These are phyloP conservation scores for Coprinopsis marcescibilis DNA, from an alignment of 768 basidiomycete genomes.

Conservation along the genomic window DNA sequence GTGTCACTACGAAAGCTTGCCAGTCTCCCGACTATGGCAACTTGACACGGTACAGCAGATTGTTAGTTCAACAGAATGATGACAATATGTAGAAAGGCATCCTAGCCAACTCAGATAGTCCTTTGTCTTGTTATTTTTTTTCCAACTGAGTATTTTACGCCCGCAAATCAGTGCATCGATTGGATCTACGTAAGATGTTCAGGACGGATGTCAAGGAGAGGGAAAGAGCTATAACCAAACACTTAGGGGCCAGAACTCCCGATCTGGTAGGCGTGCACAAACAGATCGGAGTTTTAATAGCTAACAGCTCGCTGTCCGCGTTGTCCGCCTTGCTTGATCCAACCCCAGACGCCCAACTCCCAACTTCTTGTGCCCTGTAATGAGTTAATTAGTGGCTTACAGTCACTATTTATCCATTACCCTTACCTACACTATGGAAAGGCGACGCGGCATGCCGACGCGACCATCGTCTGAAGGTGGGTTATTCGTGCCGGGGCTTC, in stretches of 20 bases:
- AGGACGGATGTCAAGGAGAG: too few relatives aligned
- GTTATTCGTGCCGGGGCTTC: slow-evolving; percentile 15
- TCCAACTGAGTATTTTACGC: too few relatives aligned
- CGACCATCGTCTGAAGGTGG: slow-evolving; percentile 76
- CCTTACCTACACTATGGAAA: slow-evolving; percentile 14
- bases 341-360: background rate
- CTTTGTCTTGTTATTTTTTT: too few relatives aligned
- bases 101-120: too few relatives aligned
- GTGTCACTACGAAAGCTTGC: slow-evolving; percentile 69
- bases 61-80: too few relatives aligned
- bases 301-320: slow-evolving; percentile 4
- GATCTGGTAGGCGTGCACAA: slow-evolving; percentile 9
- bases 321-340: background rate
- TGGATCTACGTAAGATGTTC: too few relatives aligned
- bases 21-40: too few relatives aligned
- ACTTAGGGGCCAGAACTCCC: background rate
- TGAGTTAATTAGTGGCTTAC: slow-evolving; percentile 5
- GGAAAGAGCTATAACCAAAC: too few relatives aligned
- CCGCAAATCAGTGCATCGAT: too few relatives aligned
- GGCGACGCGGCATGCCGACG: slow-evolving; percentile 52
- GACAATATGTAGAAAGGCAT: too few relatives aligned
- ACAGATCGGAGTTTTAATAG: slow-evolving; percentile 11
- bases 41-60: too few relatives aligned
- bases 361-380: background rate
- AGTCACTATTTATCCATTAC: background rate